A percentile compares a stretch with the other conserved stretches of the same genome.
Conservation (phyloP, 176 grass and related monocot genomes). For the Rhynchospora breviuscula region DNA sequence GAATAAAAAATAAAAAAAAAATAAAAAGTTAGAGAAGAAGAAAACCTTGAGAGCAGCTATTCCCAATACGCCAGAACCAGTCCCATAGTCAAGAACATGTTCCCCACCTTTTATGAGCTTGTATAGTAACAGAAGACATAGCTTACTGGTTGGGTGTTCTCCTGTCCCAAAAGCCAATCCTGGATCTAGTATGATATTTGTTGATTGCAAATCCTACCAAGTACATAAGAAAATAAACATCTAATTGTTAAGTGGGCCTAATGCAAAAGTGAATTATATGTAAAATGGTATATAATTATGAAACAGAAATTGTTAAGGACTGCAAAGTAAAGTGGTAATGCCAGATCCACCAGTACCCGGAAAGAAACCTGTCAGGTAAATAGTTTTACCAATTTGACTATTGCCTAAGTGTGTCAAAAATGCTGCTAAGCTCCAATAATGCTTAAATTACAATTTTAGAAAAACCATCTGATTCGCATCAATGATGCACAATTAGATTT, state of each 20-base stretch:
- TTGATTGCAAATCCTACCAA: slow-evolving; percentile 57
- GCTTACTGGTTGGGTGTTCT: slow-evolving; percentile 78
- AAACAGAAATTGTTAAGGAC: neutral
- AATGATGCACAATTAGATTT: neutral
- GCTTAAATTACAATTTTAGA: neutral
- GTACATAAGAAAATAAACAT: neutral
- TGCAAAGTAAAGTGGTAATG: neutral
- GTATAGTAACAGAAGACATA: slow-evolving; percentile 72
- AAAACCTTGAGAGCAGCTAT: slow-evolving; percentile 81
- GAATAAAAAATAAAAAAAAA: neutral
- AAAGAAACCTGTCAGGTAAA: neutral
- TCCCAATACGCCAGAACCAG: slow-evolving; percentile 74
- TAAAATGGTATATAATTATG: too few species aligned
- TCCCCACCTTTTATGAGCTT: slow-evolving; percentile 62
- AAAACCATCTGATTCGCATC: neutral
- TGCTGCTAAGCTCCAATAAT: neutral
- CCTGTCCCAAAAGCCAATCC: slow-evolving; percentile 85
- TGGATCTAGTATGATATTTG: slow-evolving; percentile 90
- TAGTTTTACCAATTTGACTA: neutral
- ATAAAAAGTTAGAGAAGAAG: slow-evolving; percentile 3
- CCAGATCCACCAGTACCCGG: neutral
- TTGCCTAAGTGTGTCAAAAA: neutral
- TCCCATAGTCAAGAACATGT: slow-evolving; percentile 69
- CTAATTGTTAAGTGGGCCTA: neutral
- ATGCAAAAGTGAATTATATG: neutral